Percentiles rank a stretch among this genome's conserved stretches.
These are phyloP conservation scores for Monosporozyma unispora DNA, from an alignment of 805 yeast species.

Conservation along the genomic window DNA sequence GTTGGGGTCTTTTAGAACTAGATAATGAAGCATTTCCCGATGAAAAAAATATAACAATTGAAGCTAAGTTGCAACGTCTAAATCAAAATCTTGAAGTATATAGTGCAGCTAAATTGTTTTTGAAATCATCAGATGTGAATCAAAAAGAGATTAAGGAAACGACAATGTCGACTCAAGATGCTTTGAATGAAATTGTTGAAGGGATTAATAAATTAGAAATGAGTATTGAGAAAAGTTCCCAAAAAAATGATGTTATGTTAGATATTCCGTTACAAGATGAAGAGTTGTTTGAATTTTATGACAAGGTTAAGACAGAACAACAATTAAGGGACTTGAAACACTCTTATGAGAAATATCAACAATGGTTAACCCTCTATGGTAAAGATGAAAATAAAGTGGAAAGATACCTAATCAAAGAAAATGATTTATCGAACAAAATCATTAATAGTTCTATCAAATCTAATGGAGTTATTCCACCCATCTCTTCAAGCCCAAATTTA, in stretches of 20 bases:
- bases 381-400: slow-evolving; percentile 8
- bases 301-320: slow-evolving; percentile 12
- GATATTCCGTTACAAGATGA: slow-evolving; percentile 15
- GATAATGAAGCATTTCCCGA: neutral
- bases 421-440: neutral
- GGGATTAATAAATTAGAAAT: neutral
- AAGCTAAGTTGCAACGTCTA: no score
- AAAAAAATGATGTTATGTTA: slow-evolving; percentile 9
- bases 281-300: slow-evolving; percentile 19
- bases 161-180: neutral
- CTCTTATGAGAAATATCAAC: slow-evolving; percentile 12
- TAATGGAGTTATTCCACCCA: neutral
- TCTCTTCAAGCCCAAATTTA: neutral
- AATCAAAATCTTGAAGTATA: neutral
- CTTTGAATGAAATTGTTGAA: neutral
- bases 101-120: neutral
- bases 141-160: neutral
- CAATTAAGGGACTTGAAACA: slow-evolving; percentile 14
- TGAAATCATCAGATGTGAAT: neutral
- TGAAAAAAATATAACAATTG: no score
- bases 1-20: neutral
- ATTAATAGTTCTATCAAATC: neutral
- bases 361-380: slow-evolving; percentile 9
- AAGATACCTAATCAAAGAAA: neutral
- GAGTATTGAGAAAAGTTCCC: neutral